phyloP scores from a whole-genome alignment of 805 yeast species.

The Ogataea methylovora region DNA sequence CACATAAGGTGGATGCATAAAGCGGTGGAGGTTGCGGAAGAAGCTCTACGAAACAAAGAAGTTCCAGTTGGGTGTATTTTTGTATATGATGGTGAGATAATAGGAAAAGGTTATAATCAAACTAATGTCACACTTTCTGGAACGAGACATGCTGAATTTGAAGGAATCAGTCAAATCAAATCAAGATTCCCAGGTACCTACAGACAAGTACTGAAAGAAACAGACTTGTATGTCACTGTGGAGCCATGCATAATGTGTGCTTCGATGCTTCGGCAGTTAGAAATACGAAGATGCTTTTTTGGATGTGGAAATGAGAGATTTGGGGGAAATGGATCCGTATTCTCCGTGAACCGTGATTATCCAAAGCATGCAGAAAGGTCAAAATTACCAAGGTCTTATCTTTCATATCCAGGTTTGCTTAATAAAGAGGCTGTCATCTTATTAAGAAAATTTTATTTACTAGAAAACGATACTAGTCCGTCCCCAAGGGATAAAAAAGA shows the following conservation, averaged over 20 bases:
- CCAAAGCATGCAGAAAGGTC: slow-evolving; percentile 3
- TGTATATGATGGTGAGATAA: slow-evolving; percentile 40
- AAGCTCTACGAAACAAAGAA: slow-evolving; percentile 60
- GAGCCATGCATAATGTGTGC: slow-evolving; percentile 99
- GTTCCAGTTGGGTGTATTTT: slow-evolving; percentile 84
- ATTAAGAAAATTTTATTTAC: slow-evolving; percentile 75
- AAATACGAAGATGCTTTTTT: slow-evolving; percentile 65
- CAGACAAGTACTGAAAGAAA: slow-evolving; percentile 37
- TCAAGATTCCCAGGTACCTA: slow-evolving; percentile 20
- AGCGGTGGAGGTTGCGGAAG: slow-evolving; percentile 50
- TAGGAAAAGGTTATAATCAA: slow-evolving; percentile 77
- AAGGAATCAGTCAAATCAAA: slow-evolving; percentile 58
- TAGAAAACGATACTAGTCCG: slow-evolving; percentile 84
- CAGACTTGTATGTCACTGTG: slow-evolving; percentile 83
- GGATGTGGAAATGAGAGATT: slow-evolving; percentile 95
- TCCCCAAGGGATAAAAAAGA: slow-evolving; percentile 66
- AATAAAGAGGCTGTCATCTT: slow-evolving; percentile 79
- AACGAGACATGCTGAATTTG: slow-evolving; percentile 87
- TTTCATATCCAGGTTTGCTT: slow-evolving; percentile 68
- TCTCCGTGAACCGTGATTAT: slow-evolving; percentile 45
- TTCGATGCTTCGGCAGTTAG: slow-evolving; percentile 75
- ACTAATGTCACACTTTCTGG: slow-evolving; percentile 84
- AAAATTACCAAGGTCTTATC: slow-evolving; percentile 29
- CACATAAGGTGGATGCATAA: slow-evolving; percentile 38
- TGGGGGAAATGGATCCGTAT: slow-evolving; percentile 93